Conservation (phyloP, 805 yeast genomes). For the Starmerella sirachaensis region DNA sequence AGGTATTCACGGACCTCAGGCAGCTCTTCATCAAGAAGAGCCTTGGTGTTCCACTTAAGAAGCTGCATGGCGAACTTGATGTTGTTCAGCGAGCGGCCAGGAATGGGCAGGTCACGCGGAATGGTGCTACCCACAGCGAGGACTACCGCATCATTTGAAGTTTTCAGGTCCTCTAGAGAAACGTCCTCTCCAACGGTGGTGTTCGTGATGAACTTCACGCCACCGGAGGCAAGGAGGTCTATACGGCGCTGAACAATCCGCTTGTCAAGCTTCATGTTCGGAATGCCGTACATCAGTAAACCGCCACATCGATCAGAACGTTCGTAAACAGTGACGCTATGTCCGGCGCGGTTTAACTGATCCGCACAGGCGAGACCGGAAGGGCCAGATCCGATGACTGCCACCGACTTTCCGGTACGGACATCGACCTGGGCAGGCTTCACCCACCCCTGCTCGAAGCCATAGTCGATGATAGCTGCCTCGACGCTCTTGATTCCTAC, state of each 20-base stretch:
- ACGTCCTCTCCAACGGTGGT: slow-evolving; percentile 79
- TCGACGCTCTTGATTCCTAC: slow-evolving; percentile 95
- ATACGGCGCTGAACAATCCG: slow-evolving; percentile 84
- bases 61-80: slow-evolving; percentile 92
- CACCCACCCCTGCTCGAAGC: slow-evolving; percentile 95
- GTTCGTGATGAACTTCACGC: slow-evolving; percentile 63
- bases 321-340: slow-evolving; percentile 80
- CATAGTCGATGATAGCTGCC: slow-evolving; percentile 91
- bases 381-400: slow-evolving; percentile 93
- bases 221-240: slow-evolving; percentile 81
- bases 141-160: slow-evolving; percentile 66
- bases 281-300: slow-evolving; percentile 95
- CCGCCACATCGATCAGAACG: slow-evolving; percentile 96
- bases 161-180: slow-evolving; percentile 54
- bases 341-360: slow-evolving; percentile 94
- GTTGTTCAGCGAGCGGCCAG: slow-evolving; percentile 83
- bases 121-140: slow-evolving; percentile 92
- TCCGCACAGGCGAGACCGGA: slow-evolving; percentile 96
- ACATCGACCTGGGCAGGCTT: slow-evolving; percentile 63
- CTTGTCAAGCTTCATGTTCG: slow-evolving; percentile 96
- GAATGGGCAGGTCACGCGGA: slow-evolving; percentile 88
- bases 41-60: slow-evolving; percentile 77
- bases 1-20: slow-evolving; percentile 60
- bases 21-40: slow-evolving; percentile 68
- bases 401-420: slow-evolving; percentile 78